Percentiles rank a stretch among this genome's conserved stretches.
phyloP scores from a whole-genome alignment of 2,329 filamentous ascomycete genomes.

The Exophiala sp. region DNA sequence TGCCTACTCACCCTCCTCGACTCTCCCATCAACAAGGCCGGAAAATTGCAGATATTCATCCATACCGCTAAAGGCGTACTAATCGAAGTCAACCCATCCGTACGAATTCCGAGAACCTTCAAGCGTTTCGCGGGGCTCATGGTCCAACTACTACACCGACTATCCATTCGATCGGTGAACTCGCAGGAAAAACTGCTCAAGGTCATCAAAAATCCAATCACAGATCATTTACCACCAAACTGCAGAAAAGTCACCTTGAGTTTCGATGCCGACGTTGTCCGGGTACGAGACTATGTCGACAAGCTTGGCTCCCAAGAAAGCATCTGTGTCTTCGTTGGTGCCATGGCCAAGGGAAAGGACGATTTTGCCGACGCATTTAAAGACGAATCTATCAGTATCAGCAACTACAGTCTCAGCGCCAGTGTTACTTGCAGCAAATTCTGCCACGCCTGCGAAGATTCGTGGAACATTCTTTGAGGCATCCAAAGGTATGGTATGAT shows the following conservation, averaged over 20 bases:
- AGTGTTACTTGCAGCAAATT: conserved; percentile 99
- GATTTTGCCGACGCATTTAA: conserved; percentile 93
- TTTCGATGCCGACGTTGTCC: conserved; percentile 84
- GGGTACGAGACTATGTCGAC: conserved; percentile 84
- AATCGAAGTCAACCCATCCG: conserved; percentile 96
- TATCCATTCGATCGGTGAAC: conserved; percentile 93
- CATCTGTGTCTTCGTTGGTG: conserved; percentile 95
- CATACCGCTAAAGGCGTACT: conserved; percentile 95
- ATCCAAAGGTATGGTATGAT: conserved; percentile 16
- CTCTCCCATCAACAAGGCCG: conserved; percentile 97
- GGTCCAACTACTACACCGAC: conserved; percentile 93
- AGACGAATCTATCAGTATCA: conserved; percentile 96
- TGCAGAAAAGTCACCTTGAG: conserved; percentile 97
- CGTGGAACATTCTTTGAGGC: conserved; percentile 82
- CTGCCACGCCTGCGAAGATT: conserved; percentile 95
- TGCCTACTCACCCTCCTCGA: conserved; percentile 95
- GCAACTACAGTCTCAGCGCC: conserved; percentile 94
- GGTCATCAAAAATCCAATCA: conserved; percentile 97
- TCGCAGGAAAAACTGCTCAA: conserved; percentile 97
- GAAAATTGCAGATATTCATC: conserved; percentile 96
- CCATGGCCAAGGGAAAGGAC: conserved; percentile 96
- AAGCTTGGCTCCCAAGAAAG: conserved; percentile 77
- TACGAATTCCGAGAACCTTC: conserved; percentile 95
- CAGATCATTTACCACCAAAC: conserved; percentile 91
- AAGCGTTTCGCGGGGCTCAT: conserved; percentile 98